Evolutionary conservation across 306 rosid species (phyloP).

Genomic region (Pueraria montana): DNA sequence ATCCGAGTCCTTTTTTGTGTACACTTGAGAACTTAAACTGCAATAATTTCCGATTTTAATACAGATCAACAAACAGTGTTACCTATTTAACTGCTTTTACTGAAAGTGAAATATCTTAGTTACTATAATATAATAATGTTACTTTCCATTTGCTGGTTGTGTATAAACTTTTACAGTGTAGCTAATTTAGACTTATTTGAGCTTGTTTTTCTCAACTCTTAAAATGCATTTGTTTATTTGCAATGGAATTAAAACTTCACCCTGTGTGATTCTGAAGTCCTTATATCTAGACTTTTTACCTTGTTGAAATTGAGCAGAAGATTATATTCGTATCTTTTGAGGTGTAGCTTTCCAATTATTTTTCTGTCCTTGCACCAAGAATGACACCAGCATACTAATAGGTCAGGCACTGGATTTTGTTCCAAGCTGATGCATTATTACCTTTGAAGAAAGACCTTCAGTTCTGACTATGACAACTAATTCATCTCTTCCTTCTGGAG

Average conservation of each 20-base stretch:
- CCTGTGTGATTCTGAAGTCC: not conserved
- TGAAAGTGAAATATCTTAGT: constrained; percentile 9
- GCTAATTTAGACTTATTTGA: not conserved
- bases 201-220: not conserved
- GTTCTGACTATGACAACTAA: not conserved
- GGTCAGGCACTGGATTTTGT: not conserved
- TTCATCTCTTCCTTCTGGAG: constrained; percentile 17
- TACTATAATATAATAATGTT: not conserved
- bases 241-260: not conserved
- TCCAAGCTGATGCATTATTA: constrained; percentile 4
- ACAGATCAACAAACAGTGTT: not conserved
- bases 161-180: not conserved
- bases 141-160: not conserved
- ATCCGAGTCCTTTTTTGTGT: not conserved
- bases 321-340: not conserved
- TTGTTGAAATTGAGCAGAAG: not conserved
- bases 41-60: not conserved
- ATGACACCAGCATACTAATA: not conserved
- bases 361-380: not conserved
- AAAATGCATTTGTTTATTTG: not conserved
- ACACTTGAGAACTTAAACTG: not conserved
- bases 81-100: not conserved
- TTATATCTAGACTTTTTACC: constrained; percentile 1
- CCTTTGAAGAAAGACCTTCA: not conserved
- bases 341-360: not conserved